A percentile compares a stretch with the other conserved stretches of the same genome.
These are phyloP conservation scores for Hygrocybe punicea DNA, from an alignment of 768 basidiomycete genomes.

Conservation along the genomic window DNA sequence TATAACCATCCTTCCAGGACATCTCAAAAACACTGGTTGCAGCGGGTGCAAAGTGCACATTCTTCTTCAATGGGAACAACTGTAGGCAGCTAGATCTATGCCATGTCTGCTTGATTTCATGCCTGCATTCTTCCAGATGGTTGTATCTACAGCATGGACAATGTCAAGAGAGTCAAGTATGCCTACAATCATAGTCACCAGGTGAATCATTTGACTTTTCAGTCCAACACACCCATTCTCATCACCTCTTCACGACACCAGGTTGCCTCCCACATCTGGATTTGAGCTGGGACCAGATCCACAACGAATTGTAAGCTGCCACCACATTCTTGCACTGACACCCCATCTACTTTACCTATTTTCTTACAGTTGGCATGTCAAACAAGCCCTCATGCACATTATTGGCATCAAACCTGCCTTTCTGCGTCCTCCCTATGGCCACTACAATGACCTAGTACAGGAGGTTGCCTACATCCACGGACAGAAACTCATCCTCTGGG, in stretches of 20 bases:
- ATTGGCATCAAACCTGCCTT: conserved; percentile 44
- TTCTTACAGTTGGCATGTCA: conserved; percentile 32
- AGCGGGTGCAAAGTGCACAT: conserved; percentile 27
- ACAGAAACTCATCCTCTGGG: conserved; percentile 34
- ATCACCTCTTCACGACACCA: conserved; percentile 12
- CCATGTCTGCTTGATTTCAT: not conserved
- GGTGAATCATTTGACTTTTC: not conserved
- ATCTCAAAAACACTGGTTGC: conserved; percentile 24
- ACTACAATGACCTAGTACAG: conserved; percentile 46
- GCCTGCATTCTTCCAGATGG: conserved; percentile 17
- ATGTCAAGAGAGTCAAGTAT: conserved; percentile 30
- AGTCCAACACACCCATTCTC: not conserved
- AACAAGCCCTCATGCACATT: conserved; percentile 43
- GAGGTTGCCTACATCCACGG: conserved; percentile 32
- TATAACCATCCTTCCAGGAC: conserved; percentile 16
- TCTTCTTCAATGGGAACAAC: conserved; percentile 27
- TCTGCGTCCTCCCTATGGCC: conserved; percentile 50
- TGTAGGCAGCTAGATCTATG: conserved; percentile 6
- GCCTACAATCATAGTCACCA: conserved; percentile 40
- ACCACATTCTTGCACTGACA: conserved; percentile 20
- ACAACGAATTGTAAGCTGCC: conserved; percentile 42
- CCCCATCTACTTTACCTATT: not conserved
- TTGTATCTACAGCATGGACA: conserved; percentile 38
- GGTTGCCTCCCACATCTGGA: conserved; percentile 50
- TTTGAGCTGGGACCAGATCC: conserved; percentile 34